These are phyloP conservation scores for Paramyrothecium sp. DNA, from an alignment of 2,329 filamentous ascomycete genomes.

Conservation along the genomic window DNA sequence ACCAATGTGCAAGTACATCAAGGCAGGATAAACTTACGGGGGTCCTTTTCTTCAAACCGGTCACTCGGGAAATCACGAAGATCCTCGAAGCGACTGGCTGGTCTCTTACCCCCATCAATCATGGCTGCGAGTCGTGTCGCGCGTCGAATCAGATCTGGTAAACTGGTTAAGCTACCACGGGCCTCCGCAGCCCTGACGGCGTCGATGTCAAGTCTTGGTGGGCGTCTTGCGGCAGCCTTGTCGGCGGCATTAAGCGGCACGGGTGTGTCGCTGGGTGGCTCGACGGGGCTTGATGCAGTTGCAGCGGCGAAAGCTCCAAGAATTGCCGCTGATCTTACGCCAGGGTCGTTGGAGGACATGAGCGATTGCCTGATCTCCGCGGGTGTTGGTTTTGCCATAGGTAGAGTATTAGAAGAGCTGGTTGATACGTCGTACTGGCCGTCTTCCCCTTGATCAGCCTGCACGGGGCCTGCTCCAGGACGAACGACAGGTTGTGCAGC, in stretches of 20 bases:
- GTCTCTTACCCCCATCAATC: conserved; percentile 75
- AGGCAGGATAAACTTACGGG: conserved; percentile 9
- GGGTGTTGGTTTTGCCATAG: conserved; percentile 17
- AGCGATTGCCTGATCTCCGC: not conserved
- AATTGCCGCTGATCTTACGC: conserved; percentile 43
- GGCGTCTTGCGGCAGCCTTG: conserved; percentile 58
- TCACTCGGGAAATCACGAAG: conserved; percentile 48
- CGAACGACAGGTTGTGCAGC: conserved; percentile 7
- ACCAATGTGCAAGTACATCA: no score
- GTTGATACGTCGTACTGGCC: conserved; percentile 45
- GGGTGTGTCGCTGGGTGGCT: conserved; percentile 23
- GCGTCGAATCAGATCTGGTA: conserved; percentile 85
- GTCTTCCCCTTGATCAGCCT: conserved; percentile 43
- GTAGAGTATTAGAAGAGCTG: conserved; percentile 43
- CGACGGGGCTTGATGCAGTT: conserved; percentile 40
- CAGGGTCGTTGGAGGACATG: conserved; percentile 9
- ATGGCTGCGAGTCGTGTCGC: conserved; percentile 85
- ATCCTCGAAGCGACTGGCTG: conserved; percentile 57
- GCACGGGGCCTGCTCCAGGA: conserved; percentile 35
- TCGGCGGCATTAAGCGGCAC: conserved; percentile 34
- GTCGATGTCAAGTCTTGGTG: conserved; percentile 78
- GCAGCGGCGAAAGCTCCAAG: conserved; percentile 50
- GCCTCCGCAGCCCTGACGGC: conserved; percentile 78
- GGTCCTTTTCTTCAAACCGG: conserved; percentile 2
- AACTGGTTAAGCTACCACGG: conserved; percentile 84